Conservation (phyloP, 1,284 basidiomycete species). For the Albatrellus sp. region DNA sequence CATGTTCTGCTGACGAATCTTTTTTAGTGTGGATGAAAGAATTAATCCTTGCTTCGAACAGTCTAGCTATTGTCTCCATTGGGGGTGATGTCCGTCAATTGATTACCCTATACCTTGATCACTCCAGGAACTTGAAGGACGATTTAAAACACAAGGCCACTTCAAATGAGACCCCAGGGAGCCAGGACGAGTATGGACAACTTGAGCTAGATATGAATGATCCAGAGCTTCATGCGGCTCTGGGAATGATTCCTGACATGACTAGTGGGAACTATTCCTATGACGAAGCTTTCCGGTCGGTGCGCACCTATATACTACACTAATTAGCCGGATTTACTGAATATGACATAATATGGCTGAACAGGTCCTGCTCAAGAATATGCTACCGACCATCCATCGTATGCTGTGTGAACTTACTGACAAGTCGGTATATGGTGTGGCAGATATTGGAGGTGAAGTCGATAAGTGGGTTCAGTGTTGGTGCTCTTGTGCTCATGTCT, state of each 20-base stretch:
- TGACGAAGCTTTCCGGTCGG: neutral
- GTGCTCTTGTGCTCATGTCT: neutral
- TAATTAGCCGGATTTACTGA: neutral
- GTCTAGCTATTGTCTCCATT: no score
- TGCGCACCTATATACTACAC: neutral
- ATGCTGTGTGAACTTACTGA: neutral
- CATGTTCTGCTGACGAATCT: slow-evolving; percentile 12
- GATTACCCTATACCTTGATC: no score
- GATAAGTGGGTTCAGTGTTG: neutral
- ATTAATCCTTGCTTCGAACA: slow-evolving; percentile 19
- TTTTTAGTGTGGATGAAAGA: slow-evolving; percentile 18
- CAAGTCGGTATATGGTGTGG: neutral
- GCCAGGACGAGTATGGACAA: slow-evolving; percentile 59
- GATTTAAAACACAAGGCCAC: neutral
- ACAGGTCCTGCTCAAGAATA: neutral
- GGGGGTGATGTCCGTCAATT: no score
- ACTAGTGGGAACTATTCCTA: neutral
- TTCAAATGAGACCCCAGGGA: slow-evolving; percentile 32
- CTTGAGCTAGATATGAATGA: slow-evolving; percentile 50
- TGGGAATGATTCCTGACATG: slow-evolving; percentile 14
- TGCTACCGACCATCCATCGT: neutral
- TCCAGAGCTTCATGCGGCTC: slow-evolving; percentile 38
- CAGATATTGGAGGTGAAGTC: neutral
- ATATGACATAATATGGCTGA: neutral
- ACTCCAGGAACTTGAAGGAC: no score